Conservation (phyloP, 108 stramenopile genomes). For the Pseudonitzschia delicatissima region DNA sequence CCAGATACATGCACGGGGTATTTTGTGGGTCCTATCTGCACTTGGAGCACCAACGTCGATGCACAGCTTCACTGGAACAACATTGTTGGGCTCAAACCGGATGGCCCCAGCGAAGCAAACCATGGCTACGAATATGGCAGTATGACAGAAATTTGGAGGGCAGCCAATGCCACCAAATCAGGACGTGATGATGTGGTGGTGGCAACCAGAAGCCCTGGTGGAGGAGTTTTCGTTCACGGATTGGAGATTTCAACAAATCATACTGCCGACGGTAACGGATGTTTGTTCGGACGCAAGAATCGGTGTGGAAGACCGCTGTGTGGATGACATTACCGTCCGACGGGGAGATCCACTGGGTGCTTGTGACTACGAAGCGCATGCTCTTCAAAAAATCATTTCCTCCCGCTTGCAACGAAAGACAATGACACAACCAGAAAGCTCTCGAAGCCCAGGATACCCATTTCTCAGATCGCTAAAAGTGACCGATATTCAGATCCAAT, state of each 20-base stretch:
- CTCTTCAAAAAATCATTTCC: slow-evolving; percentile 16
- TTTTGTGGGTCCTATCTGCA: slow-evolving; percentile 23
- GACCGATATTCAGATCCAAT: slow-evolving; percentile 17
- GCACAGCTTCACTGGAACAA: slow-evolving; percentile 32
- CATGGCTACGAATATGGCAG: slow-evolving; percentile 33
- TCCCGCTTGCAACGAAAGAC: slow-evolving; percentile 3
- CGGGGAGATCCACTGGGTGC: slow-evolving; percentile 13
- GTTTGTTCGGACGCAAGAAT: slow-evolving; percentile 16
- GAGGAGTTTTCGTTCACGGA: slow-evolving; percentile 23
- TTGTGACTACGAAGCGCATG: slow-evolving; percentile 34
- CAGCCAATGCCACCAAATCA: slow-evolving; percentile 41
- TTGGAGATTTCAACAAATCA: slow-evolving; percentile 26
- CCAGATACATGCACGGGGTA: slow-evolving; percentile 28
- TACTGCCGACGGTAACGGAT: slow-evolving; percentile 19
- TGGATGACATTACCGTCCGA: slow-evolving; percentile 7
- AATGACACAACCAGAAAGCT: not conserved
- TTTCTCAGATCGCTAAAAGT: slow-evolving; percentile 15
- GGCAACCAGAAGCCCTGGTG: slow-evolving; percentile 26
- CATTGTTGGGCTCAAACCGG: slow-evolving; percentile 20
- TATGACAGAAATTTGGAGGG: slow-evolving; percentile 41
- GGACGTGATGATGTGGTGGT: slow-evolving; percentile 35
- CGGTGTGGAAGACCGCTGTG: slow-evolving; percentile 14
- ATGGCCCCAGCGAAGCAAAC: slow-evolving; percentile 27
- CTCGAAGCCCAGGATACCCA: slow-evolving; percentile 23
- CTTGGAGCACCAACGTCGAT: slow-evolving; percentile 19